Conservation (phyloP, 2,329 filamentous ascomycete species). For the Teratosphaeria nubilosa region DNA sequence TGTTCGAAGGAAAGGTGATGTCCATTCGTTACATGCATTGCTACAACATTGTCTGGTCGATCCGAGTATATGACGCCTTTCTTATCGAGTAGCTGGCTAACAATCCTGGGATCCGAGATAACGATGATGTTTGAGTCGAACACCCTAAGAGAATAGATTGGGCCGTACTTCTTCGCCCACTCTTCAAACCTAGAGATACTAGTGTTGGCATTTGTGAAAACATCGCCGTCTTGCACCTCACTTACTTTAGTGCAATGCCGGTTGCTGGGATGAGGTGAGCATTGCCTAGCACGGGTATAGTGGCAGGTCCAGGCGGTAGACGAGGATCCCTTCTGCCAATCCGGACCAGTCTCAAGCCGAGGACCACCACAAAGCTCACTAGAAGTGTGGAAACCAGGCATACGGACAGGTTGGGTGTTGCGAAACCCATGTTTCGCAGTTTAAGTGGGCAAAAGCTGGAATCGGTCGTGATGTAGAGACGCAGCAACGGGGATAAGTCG, state of each 20-base stretch:
- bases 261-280: constrained; percentile 27
- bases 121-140: constrained; percentile 32
- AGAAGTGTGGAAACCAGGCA: too few relatives aligned
- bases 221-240: neutral
- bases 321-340: constrained; percentile 13
- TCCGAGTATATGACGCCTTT: constrained; percentile 35
- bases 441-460: too few relatives aligned
- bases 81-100: constrained; percentile 38
- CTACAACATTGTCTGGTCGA: constrained; percentile 6
- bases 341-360: neutral
- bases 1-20: too few relatives aligned
- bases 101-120: constrained; percentile 29
- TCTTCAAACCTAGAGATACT: constrained; percentile 11
- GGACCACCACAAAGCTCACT: too few relatives aligned
- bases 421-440: too few relatives aligned
- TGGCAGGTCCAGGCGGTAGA: constrained; percentile 28
- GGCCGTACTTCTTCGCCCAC: constrained; percentile 22
- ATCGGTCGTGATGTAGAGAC: too few relatives aligned
- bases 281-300: constrained; percentile 34
- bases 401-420: too few relatives aligned
- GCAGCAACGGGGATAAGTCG: too few relatives aligned
- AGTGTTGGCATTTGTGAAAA: neutral
- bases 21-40: constrained; percentile 30
- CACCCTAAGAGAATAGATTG: constrained; percentile 28
- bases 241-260: neutral